These are phyloP conservation scores for Starmerella geochares DNA, from an alignment of 805 yeast genomes.

Conservation along the genomic window DNA sequence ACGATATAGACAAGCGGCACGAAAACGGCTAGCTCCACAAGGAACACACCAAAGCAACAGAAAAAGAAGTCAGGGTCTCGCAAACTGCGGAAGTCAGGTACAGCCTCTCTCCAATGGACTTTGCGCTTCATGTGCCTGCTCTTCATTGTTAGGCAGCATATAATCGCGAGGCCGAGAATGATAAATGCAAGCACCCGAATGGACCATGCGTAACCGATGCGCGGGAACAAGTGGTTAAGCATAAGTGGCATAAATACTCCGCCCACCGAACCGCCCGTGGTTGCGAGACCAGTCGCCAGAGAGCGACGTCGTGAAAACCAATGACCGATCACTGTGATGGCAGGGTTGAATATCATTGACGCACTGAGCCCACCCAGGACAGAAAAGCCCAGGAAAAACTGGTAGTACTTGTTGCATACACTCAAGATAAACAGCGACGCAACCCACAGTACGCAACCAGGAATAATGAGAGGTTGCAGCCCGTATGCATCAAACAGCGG, in stretches of 20 bases:
- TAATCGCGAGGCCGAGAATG: conserved; percentile 24
- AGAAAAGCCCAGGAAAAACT: conserved; percentile 49
- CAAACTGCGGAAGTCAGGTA: conserved; percentile 29
- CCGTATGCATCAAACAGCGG: conserved; percentile 54
- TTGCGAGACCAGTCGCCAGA: conserved; percentile 49
- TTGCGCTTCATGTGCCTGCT: conserved; percentile 30
- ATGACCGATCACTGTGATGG: conserved; percentile 48
- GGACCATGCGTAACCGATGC: conserved; percentile 52
- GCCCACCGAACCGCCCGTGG: conserved; percentile 58
- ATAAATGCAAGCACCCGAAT: conserved; percentile 41
- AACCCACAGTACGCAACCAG: conserved; percentile 39
- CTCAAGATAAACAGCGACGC: conserved; percentile 47
- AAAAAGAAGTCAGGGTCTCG: conserved; percentile 26
- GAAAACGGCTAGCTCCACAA: conserved; percentile 45
- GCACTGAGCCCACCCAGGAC: conserved; percentile 42
- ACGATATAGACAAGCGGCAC: conserved; percentile 47
- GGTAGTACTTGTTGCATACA: conserved; percentile 43
- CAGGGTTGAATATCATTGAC: conserved; percentile 42
- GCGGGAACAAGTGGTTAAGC: conserved; percentile 38
- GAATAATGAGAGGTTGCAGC: conserved; percentile 36
- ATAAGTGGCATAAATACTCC: conserved; percentile 53
- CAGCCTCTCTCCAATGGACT: conserved; percentile 24
- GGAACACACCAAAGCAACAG: conserved; percentile 29
- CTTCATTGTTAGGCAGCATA: conserved; percentile 33
- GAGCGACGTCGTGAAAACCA: conserved; percentile 52